Evolutionary conservation across 371 early-diverging fungal genomes (phyloP).

Genomic region (Dichotomocladium elegans): DNA sequence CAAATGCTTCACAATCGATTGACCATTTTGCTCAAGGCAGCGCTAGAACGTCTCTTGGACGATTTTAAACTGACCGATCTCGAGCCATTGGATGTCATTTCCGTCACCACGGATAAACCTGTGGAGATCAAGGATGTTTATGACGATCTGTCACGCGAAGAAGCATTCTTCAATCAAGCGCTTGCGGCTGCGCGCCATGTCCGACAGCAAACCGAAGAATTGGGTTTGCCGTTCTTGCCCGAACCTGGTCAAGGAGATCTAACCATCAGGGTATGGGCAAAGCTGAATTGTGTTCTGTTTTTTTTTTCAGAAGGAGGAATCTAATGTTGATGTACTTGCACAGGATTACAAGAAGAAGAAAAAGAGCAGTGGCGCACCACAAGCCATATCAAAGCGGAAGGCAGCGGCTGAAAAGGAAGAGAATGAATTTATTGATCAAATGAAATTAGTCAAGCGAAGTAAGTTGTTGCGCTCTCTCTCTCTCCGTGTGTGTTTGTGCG

Average conservation of each 20-base stretch:
- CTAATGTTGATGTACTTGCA: too few relatives aligned
- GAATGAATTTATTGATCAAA: conserved; percentile 80
- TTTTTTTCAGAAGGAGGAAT: too few relatives aligned
- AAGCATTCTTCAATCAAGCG: conserved; percentile 88
- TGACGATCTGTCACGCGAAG: conserved; percentile 87
- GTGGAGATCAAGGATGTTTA: conserved; percentile 61
- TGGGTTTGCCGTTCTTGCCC: conserved; percentile 74
- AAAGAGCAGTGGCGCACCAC: conserved; percentile 14
- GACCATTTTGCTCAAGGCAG: conserved; percentile 54
- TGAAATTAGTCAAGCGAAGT: conserved; percentile 82
- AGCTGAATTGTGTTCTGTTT: too few relatives aligned
- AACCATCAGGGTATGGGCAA: too few relatives aligned
- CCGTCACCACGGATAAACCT: conserved; percentile 64
- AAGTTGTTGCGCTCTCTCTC: too few relatives aligned
- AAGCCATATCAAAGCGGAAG: conserved; percentile 6
- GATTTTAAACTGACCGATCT: conserved; percentile 66
- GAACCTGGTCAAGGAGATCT: conserved; percentile 98
- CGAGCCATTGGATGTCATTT: conserved; percentile 80
- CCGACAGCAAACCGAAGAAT: conserved; percentile 50
- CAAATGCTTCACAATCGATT: neutral
- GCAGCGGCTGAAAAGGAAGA: conserved; percentile 59
- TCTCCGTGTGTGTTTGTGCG: neutral
- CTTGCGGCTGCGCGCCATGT: conserved; percentile 71
- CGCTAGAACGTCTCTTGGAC: conserved; percentile 55
- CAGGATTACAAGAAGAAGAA: neutral